These are phyloP conservation scores for Xerocomus potaroensis DNA, from an alignment of 768 basidiomycete genomes.

Conservation along the genomic window DNA sequence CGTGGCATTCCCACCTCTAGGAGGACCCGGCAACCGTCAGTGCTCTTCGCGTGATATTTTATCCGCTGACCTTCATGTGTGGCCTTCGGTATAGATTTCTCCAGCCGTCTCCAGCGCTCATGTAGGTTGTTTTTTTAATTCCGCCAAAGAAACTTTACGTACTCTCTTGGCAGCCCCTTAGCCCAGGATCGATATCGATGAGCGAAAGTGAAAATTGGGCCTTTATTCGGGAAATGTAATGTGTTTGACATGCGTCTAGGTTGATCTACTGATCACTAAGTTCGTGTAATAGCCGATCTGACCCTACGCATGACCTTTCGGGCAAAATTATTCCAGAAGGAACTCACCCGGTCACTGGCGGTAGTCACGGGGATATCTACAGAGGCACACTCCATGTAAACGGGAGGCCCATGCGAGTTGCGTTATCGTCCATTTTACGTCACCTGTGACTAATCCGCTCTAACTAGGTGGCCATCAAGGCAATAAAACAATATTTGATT, in stretches of 20 bases:
- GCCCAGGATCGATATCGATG: neutral
- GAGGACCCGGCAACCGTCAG: neutral
- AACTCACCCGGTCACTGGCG: constrained; percentile 12
- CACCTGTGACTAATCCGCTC: neutral
- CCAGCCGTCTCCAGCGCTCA: too few relatives aligned
- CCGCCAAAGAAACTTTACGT: neutral
- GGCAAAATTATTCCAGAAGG: constrained; percentile 7
- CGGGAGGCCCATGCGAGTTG: constrained; percentile 9
- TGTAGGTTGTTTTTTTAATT: neutral
- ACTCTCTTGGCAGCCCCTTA: constrained; percentile 6
- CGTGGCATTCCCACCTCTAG: neutral
- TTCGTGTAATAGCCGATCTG: constrained; percentile 7
- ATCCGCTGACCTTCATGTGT: neutral
- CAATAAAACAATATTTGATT: constrained; percentile 18
- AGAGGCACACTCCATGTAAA: constrained; percentile 13
- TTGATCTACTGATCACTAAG: neutral
- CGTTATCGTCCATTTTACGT: neutral
- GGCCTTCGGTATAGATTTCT: neutral
- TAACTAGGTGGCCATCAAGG: constrained; percentile 23
- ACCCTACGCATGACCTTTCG: constrained; percentile 13
- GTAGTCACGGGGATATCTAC: constrained; percentile 22
- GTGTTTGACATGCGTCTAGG: neutral
- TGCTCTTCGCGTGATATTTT: neutral
- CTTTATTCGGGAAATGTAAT: constrained; percentile 13
- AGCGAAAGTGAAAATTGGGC: constrained; percentile 2